Conservation (phyloP, 805 yeast genomes). For the Saturnispora halmiae region DNA sequence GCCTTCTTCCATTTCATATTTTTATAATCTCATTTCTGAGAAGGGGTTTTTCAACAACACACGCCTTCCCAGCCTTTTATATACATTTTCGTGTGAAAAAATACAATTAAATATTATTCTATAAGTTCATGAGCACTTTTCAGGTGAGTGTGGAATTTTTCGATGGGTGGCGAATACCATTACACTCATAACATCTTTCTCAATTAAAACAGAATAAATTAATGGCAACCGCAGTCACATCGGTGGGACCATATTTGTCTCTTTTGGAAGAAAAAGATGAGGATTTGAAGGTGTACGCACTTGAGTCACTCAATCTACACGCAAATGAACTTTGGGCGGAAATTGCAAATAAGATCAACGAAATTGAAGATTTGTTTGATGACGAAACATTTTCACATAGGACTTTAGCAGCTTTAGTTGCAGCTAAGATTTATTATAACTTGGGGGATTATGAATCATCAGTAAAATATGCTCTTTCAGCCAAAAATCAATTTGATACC, state of each 20-base stretch:
- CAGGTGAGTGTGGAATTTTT: background rate
- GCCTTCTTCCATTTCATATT: background rate
- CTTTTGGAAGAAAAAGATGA: conserved; percentile 76
- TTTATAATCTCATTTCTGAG: conserved; percentile 1
- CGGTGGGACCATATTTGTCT: conserved; percentile 90
- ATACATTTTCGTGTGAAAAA: background rate
- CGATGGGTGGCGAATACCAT: conserved; percentile 1
- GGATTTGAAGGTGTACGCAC: conserved; percentile 71
- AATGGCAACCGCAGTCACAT: conserved; percentile 33
- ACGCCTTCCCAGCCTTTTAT: background rate
- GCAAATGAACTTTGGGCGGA: conserved; percentile 97
- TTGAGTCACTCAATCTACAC: conserved; percentile 65
- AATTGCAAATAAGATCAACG: conserved; percentile 80
- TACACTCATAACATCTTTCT: background rate
- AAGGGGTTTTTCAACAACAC: background rate
- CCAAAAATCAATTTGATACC: conserved; percentile 72
- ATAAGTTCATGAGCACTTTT: background rate
- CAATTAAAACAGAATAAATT: background rate
- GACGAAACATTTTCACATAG: conserved; percentile 63
- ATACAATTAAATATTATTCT: background rate
- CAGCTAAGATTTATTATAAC: conserved; percentile 84
- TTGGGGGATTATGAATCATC: conserved; percentile 90
- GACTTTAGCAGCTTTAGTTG: conserved; percentile 80
- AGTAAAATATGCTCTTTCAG: conserved; percentile 78
- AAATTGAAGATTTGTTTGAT: conserved; percentile 86